Percentiles rank a stretch among this genome's conserved stretches.
Evolutionary conservation across 768 basidiomycete genomes (phyloP).

Genomic region (Macrolepiota dolichaula): DNA sequence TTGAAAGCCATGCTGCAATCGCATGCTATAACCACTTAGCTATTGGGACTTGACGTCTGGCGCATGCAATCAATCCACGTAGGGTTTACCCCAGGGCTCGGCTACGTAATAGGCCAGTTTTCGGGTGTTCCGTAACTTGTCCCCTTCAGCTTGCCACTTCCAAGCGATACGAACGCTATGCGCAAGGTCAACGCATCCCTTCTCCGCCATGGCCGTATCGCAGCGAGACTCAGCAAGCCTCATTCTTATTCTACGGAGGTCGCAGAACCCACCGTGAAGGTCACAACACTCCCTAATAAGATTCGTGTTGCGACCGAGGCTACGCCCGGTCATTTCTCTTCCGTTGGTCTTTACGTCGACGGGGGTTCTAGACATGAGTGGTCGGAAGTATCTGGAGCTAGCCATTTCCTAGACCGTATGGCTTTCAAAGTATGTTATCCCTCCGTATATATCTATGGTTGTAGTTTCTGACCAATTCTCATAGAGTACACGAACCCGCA

Average conservation of each 20-base stretch:
- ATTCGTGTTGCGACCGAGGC: slow-evolving; percentile 89
- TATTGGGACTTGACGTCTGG: slow-evolving; percentile 10
- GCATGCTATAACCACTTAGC: slow-evolving; percentile 18
- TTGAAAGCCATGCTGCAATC: slow-evolving; percentile 10
- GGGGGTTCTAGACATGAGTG: slow-evolving; percentile 91
- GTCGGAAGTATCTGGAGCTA: slow-evolving; percentile 67
- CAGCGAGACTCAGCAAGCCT: slow-evolving; percentile 5
- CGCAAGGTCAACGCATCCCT: slow-evolving; percentile 34
- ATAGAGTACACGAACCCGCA: slow-evolving; percentile 72
- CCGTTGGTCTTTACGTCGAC: slow-evolving; percentile 90
- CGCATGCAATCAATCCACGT: not conserved
- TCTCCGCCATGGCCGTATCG: slow-evolving; percentile 26
- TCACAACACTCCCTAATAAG: slow-evolving; percentile 90
- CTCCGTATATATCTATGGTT: slow-evolving; percentile 8
- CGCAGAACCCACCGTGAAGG: slow-evolving; percentile 37
- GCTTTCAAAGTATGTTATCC: slow-evolving; percentile 79
- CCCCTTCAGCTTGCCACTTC: not conserved
- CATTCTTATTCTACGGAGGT: slow-evolving; percentile 20
- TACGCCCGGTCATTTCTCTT: slow-evolving; percentile 91
- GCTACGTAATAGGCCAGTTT: not conserved
- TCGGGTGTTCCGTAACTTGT: not conserved
- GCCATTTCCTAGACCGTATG: slow-evolving; percentile 92
- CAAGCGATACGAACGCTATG: slow-evolving; percentile 27
- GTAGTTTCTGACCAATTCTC: slow-evolving; percentile 6
- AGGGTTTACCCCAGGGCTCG: not conserved